phyloP scores from a whole-genome alignment of 768 basidiomycete species.

The Tricholoma hemisulphureum region DNA sequence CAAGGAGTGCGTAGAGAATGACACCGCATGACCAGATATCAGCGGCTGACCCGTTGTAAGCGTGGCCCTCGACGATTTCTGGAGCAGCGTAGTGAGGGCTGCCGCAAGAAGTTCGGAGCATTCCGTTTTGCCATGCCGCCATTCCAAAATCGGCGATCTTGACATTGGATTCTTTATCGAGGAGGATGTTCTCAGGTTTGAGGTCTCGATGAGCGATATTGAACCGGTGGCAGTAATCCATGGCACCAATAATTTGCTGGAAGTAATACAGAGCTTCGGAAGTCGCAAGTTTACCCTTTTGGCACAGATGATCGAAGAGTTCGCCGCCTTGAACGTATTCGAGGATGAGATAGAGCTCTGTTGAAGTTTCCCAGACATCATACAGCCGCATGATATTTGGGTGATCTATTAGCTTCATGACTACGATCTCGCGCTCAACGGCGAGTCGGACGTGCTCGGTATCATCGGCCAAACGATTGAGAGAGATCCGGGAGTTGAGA shows the following conservation, averaged over 20 bases:
- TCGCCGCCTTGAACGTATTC: conserved; percentile 96
- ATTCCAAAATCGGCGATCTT: conserved; percentile 98
- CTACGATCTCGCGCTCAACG: conserved; percentile 91
- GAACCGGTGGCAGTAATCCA: conserved; percentile 93
- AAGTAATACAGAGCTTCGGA: conserved; percentile 83
- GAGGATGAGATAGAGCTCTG: conserved; percentile 85
- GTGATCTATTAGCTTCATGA: conserved; percentile 97
- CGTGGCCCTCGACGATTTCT: conserved; percentile 79
- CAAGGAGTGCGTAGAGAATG: conserved; percentile 86
- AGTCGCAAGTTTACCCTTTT: conserved; percentile 65
- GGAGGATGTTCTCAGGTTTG: conserved; percentile 91
- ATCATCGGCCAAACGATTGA: conserved; percentile 67
- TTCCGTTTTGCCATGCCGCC: conserved; percentile 81
- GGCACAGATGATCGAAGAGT: conserved; percentile 89
- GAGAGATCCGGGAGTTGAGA: conserved; percentile 63
- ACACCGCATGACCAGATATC: conserved; percentile 98
- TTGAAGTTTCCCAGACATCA: conserved; percentile 95
- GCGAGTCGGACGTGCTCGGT: conserved; percentile 75
- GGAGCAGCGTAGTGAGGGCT: conserved; percentile 95
- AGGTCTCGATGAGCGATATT: conserved; percentile 93
- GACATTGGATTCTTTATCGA: conserved; percentile 81
- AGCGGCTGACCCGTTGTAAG: conserved; percentile 83
- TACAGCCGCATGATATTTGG: conserved; percentile 93
- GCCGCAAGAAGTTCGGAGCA: conserved; percentile 83
- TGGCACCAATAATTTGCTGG: conserved; percentile 88